Evolutionary conservation across 352 stramenopile genomes (phyloP), one percentile per base, ranked within the genome.

Genomic region (Blastocystis sp.): DNA sequence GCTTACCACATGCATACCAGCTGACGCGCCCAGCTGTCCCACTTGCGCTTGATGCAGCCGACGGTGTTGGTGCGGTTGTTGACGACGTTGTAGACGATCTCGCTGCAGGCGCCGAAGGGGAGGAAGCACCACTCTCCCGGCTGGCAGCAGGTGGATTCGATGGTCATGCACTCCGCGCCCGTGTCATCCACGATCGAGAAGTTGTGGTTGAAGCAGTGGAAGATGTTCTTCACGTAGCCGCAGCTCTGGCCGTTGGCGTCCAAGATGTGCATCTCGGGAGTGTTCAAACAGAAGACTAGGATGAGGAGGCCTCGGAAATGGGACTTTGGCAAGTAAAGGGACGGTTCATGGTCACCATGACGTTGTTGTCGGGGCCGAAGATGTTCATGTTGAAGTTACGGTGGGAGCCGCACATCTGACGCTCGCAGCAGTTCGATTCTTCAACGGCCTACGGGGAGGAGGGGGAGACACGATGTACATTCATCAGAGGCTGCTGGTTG

Each of bases 321-420:
- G 1, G 16, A 84, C 73, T 53, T 84, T 84, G 73, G 36, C 73
- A 84, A 1, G 54, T 84, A 36, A 84, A 84, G 9, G 73, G 73
- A 77, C 73, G 73, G 32, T 84, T 42, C 73, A 84, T 84, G 7
- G 24, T 67, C n/a, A 84, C 57, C 24, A 85, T 32, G 18, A 61
- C 18, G 7, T 32, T 48, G 36, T 34, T 46, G 44, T 72, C 63
- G 11, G 57, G 36, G n/a, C 38, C 46, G n/a, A 32, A 76, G 29
- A 75, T 18, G 51, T 76, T 54, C 73, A 84, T 84, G 18, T n/a
- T 53, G 32, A 84, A 84, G 8, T 76, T 27, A 40, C 73, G 54
- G 44, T 69, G 49, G 48, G 29, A 53, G 4, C 73, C 73, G 29
- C 73, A 84, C 49, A 76, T 76, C 38, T 65, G 49, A 27, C 75